phyloP scores from a whole-genome alignment of 1,139 yeast species.

The Saccharomyces pastorianus region DNA sequence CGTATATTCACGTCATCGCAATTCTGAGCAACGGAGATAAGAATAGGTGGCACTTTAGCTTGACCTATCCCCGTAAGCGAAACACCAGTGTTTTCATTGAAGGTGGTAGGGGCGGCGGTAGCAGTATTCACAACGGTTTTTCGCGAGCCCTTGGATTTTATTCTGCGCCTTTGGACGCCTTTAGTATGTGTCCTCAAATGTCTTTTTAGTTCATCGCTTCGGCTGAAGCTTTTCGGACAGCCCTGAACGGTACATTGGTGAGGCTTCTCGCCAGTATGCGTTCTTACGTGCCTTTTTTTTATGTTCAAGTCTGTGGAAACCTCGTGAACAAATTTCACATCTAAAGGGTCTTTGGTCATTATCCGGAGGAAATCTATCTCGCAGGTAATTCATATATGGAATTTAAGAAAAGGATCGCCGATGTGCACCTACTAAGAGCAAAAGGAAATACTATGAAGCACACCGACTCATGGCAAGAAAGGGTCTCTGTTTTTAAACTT shows the following conservation, averaged over 20 bases:
- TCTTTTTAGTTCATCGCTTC: slow-evolving; percentile 86
- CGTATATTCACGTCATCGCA: background rate
- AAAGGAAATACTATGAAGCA: background rate
- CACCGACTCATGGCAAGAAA: background rate
- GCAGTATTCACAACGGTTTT: background rate
- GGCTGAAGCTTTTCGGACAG: slow-evolving; percentile 73
- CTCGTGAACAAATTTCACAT: slow-evolving; percentile 86
- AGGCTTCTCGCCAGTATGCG: slow-evolving; percentile 95
- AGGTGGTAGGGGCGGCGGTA: background rate
- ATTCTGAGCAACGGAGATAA: background rate
- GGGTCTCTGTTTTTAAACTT: background rate
- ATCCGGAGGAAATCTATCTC: slow-evolving; percentile 15
- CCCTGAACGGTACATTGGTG: slow-evolving; percentile 84
- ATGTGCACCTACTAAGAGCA: background rate
- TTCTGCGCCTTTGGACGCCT: slow-evolving; percentile 9
- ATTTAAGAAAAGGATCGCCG: background rate
- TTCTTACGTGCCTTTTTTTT: slow-evolving; percentile 91
- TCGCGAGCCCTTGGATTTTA: background rate
- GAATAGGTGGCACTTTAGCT: background rate
- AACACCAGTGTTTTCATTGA: background rate
- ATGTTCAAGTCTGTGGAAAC: slow-evolving; percentile 86
- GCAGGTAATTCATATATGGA: background rate
- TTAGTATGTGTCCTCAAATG: slow-evolving; percentile 68
- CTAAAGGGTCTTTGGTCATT: slow-evolving; percentile 54
- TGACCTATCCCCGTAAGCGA: background rate